Evolutionary conservation across 1,139 yeast species (phyloP).

Genomic region (Pichia sp.): DNA sequence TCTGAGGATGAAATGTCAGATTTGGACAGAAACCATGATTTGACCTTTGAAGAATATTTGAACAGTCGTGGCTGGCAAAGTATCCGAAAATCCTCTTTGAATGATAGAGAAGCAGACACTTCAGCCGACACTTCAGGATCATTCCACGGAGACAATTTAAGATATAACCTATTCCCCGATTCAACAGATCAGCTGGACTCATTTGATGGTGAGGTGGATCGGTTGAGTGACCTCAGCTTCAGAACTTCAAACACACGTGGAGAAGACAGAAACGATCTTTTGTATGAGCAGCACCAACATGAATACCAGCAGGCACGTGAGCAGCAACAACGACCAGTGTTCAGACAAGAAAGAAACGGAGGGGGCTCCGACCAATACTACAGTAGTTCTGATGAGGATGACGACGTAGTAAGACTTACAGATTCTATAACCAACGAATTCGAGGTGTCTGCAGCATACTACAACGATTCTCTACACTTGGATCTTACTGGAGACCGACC

Average conservation of each 20-base stretch:
- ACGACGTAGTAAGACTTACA: not conserved
- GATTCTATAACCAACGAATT: not conserved
- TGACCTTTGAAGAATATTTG: conserved; percentile 7
- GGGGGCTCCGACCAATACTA: not conserved
- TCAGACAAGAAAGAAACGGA: not conserved
- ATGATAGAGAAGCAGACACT: not conserved
- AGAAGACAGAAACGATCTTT: not conserved
- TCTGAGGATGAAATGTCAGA: not conserved
- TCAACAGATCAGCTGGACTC: conserved; percentile 7
- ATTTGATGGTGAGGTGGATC: conserved; percentile 7
- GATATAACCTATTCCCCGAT: conserved; percentile 5
- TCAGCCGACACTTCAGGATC: conserved; percentile 7
- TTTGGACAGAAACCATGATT: conserved; percentile 6
- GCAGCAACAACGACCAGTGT: too few species aligned
- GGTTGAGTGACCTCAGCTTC: conserved; percentile 7
- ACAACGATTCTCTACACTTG: not conserved
- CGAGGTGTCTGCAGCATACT: not conserved
- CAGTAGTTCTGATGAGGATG: not conserved
- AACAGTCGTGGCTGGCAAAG: conserved; percentile 10
- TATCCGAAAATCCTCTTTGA: not conserved
- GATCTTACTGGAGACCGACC: not conserved
- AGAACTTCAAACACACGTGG: not conserved
- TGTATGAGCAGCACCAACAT: not conserved
- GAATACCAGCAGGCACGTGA: not conserved
- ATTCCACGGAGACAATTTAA: conserved; percentile 4